These are phyloP conservation scores for Geotrichum bryndzae DNA, from an alignment of 1,139 yeast genomes.

Conservation along the genomic window DNA sequence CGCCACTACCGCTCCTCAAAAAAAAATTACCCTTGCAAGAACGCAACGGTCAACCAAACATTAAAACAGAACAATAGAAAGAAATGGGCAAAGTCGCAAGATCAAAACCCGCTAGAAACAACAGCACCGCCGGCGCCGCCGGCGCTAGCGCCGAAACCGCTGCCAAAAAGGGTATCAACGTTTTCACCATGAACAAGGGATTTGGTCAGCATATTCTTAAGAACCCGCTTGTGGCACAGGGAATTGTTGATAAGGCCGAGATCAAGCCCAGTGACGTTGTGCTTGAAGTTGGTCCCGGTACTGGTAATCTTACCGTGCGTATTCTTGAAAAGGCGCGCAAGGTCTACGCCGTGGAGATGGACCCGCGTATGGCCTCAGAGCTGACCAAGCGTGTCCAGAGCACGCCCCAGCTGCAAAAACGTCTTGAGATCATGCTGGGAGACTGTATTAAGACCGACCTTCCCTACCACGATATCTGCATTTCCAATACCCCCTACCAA, in stretches of 20 bases:
- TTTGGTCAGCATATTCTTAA: constrained; percentile 95
- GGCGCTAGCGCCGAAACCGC: constrained; percentile 8
- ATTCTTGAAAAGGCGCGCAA: constrained; percentile 87
- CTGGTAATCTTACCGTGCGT: constrained; percentile 93
- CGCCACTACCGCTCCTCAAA: too few relatives aligned
- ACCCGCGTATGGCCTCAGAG: constrained; percentile 99
- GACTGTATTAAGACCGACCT: constrained; percentile 94
- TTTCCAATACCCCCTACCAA: constrained; percentile 95
- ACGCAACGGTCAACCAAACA: not conserved
- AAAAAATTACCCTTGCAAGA: too few relatives aligned
- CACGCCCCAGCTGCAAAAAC: constrained; percentile 75
- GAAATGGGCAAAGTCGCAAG: constrained; percentile 13
- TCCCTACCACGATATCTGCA: constrained; percentile 93
- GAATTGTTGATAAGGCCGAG: constrained; percentile 93
- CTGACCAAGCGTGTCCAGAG: constrained; percentile 96
- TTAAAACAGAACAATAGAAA: not conserved
- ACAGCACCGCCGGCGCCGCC: constrained; percentile 12
- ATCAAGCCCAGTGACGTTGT: constrained; percentile 90
- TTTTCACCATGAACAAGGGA: constrained; percentile 92
- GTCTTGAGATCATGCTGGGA: constrained; percentile 83
- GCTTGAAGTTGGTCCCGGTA: constrained; percentile 98
- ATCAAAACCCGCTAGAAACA: constrained; percentile 9
- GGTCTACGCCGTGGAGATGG: constrained; percentile 96
- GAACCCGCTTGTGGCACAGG: constrained; percentile 95
- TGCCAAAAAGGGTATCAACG: constrained; percentile 31